Evolutionary conservation across 2,329 filamentous ascomycete genomes (phyloP).

Genomic region (Lachnellula hyalina): DNA sequence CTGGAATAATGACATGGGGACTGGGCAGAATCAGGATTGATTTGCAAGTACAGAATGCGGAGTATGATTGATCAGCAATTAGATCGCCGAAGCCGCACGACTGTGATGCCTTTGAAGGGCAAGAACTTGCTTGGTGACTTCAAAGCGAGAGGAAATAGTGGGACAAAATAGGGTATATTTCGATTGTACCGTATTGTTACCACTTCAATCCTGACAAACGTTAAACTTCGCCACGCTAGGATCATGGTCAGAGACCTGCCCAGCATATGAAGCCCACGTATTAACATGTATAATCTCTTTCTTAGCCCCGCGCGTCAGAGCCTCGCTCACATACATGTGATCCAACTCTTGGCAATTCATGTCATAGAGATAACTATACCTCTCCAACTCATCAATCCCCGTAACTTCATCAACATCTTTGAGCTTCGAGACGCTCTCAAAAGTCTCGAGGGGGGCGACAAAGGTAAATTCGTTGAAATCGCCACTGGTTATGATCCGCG

Average conservation of each 20-base stretch:
- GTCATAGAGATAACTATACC: constrained; percentile 68
- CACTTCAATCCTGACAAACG: constrained; percentile 40
- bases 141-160: no score
- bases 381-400: constrained; percentile 47
- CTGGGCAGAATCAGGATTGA: no score
- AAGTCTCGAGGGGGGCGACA: constrained; percentile 52
- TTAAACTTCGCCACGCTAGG: constrained; percentile 60
- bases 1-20: no score
- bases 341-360: constrained; percentile 66
- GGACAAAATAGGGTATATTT: no score
- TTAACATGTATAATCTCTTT: constrained; percentile 69
- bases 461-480: constrained; percentile 71
- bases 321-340: constrained; percentile 55
- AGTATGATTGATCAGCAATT: no score
- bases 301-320: constrained; percentile 39
- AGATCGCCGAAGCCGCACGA: no score
- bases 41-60: no score
- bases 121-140: no score
- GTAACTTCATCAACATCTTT: constrained; percentile 57
- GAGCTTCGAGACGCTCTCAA: constrained; percentile 49
- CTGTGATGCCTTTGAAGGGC: no score
- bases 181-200: no score
- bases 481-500: constrained; percentile 55
- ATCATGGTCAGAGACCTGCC: constrained; percentile 63
- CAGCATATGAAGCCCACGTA: constrained; percentile 55